Evolutionary conservation across 805 yeast genomes (phyloP), one percentile per base, ranked within the genome.

Genomic region (Ogataea pini): DNA sequence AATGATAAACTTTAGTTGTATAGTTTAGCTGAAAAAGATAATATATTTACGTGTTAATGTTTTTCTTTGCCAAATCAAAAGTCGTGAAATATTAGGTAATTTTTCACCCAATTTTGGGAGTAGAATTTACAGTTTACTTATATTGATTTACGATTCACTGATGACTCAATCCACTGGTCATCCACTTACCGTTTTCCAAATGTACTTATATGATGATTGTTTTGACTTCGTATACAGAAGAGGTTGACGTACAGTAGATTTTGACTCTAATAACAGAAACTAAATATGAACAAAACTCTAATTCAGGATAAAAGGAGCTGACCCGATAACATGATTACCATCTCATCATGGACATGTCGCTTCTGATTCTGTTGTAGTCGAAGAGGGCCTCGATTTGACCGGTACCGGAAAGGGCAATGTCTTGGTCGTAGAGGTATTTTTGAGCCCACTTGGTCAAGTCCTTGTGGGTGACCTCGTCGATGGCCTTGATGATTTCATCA

Each of bases 291-390:
- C 46, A 42, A 31, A 33, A 25, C 36, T 31, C 38, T 42, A 34
- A 42, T 46, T 42, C 27, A 14, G 36, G 47, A 42, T 7, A 22
- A 20, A 18, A 42, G 24, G 10, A 32, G 17, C 19, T 13, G 38
- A 22, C 25, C 32, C 16, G 25, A 3, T 19, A 25, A 7, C 19
- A 12, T 20, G 51, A 18, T 69, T 68, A 81, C 85, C 85, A 81
- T 85, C 95, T 86, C 83, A 86, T 76, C 88, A 85, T 80, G 63
- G 94, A 80, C 90, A 88, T 87, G 64, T 85, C 91, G 72, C 83
- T 85, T 84, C 96, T 85, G 70, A 82, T 73, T 82, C 92, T 84
- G 80, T 75, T 77, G 82, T 87, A 87, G 71, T 87, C 96, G 67
- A 86, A 75, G 71, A 87, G 75, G 58, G 76, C 89, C 78, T 87